phyloP scores from a whole-genome alignment of 2,329 filamentous ascomycete genomes.

The Ceratocystiopsis brevicomis region DNA sequence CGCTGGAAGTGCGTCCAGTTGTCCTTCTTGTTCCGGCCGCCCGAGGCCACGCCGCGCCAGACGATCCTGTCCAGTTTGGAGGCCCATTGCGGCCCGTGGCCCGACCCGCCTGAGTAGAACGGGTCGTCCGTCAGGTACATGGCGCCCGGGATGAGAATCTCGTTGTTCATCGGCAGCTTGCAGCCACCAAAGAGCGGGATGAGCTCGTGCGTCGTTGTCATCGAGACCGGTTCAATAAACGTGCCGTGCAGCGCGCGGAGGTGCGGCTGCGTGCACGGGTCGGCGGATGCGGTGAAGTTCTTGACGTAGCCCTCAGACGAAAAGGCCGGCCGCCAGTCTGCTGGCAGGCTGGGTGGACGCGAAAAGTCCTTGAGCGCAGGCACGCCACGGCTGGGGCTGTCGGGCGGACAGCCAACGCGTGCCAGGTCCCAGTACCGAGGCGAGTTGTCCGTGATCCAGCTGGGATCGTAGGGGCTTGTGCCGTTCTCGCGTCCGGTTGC shows the following conservation, averaged over 20 bases:
- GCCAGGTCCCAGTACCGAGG: conserved; percentile 39
- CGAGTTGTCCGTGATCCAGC: conserved; percentile 26
- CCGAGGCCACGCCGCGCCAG: conserved; percentile 48
- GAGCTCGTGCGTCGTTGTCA: conserved; percentile 29
- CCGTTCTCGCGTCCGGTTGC: not conserved
- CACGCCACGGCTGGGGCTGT: conserved; percentile 26
- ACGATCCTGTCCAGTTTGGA: conserved; percentile 35
- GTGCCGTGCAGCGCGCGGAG: conserved; percentile 29
- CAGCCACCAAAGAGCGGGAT: conserved; percentile 40
- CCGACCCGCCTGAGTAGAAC: conserved; percentile 37
- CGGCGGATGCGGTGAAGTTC: conserved; percentile 34
- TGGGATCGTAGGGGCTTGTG: conserved; percentile 23
- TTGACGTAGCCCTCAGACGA: conserved; percentile 27
- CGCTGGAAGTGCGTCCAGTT: conserved; percentile 53
- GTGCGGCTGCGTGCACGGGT: conserved; percentile 35
- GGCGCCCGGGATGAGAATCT: conserved; percentile 41
- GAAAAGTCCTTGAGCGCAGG: conserved; percentile 19
- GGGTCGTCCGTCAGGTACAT: conserved; percentile 42
- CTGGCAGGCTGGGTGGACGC: conserved; percentile 7
- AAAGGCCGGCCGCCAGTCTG: conserved; percentile 12
- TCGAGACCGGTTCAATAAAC: conserved; percentile 30
- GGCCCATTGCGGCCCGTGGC: conserved; percentile 37
- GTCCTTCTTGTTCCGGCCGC: conserved; percentile 30
- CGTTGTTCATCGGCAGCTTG: conserved; percentile 40
- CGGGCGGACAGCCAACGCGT: conserved; percentile 35